Percentiles rank a stretch among this genome's conserved stretches.
phyloP scores from a whole-genome alignment of 495 filamentous ascomycete genomes.

The Staphylotrichum longicolle region DNA sequence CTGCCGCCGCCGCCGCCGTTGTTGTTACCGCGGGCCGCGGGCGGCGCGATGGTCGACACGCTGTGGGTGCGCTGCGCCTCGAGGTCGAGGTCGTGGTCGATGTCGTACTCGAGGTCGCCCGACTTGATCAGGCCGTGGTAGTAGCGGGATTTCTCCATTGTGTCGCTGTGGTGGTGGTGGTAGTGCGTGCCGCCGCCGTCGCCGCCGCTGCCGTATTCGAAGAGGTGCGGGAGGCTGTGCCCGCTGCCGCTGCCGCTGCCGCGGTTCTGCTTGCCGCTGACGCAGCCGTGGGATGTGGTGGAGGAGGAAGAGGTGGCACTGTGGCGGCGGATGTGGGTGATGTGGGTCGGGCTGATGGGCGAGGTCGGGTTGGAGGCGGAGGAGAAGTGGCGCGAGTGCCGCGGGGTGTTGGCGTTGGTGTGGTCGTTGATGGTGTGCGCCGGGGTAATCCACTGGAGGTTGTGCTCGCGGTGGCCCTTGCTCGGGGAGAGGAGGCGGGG shows the following conservation, averaged over 20 bases:
- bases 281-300: not conserved
- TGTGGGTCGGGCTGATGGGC: not conserved
- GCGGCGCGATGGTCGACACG: not conserved
- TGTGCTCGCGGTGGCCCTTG: conserved; percentile 20
- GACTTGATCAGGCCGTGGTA: conserved; percentile 13
- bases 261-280: conserved; percentile 1
- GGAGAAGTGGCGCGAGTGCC: not conserved
- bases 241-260: not conserved
- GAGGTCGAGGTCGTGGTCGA: conserved; percentile 13
- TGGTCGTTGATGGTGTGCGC: conserved; percentile 6
- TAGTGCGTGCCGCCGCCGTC: not conserved
- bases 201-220: not conserved
- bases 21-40: too few relatives aligned
- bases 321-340: not conserved
- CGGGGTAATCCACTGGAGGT: conserved; percentile 31
- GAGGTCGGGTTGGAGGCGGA: not conserved
- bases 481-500: conserved; percentile 24
- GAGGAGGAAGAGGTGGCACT: conserved; percentile 2
- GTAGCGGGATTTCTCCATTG: conserved; percentile 11
- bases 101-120: not conserved
- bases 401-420: not conserved
- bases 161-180: conserved; percentile 6
- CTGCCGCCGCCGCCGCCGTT: not conserved
- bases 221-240: conserved; percentile 9
- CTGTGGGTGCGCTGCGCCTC: conserved; percentile 19